Base-by-base conservation (phyloP, 2,329 filamentous ascomycete genomes). In the Hypomyces rosellus region DNA sequence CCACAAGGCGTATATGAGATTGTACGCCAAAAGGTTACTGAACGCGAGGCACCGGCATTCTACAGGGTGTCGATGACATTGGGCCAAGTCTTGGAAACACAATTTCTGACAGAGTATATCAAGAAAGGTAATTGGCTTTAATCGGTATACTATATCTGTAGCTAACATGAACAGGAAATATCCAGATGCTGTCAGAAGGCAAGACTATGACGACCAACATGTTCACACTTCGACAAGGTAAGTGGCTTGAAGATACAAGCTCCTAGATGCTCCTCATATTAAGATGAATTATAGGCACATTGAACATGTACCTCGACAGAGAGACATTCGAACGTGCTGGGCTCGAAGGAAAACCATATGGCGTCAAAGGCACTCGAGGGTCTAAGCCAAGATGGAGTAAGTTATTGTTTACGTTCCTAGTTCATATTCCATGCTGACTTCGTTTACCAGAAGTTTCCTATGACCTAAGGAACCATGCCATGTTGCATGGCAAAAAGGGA, bases 131-230 rank as follows among this genome's bases (percentile, higher is more conserved):
- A 18, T 64, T 16, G 63, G 5, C 13, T 15, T 1, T 13, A 8
- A 11, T 14, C 9, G 5, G 46, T 16, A 15, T 18, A 12, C 16
- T 25, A 33, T 20, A 5, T 18, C 16, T 44, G 9, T 30, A 30
- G 20, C 46, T 12, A 4, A n/a, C 7, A 16, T 4, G 30, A 4
- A 2, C 52, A 90, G 89, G 89, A 5, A 84, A 89, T 62, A 73
- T 95, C 45, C 67, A 88, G 58, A 88, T 97, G 86, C 76, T 96
- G 2, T 96, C 91, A 0, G 81, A 91, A 65, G 90, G 89, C 12
- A 78, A 78, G 33, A 72, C 78, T 7, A 84, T 82, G 2, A 75
- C 84, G 2, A 86, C 91, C 60, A 88, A 87, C 58, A 74, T 85
- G 3, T 92, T 89, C 63, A 79, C 79, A 0, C 69, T 97, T 1